Evolutionary conservation across 177 flowering plant genomes (phyloP).

Genomic region (Tripterygium wilfordii): DNA sequence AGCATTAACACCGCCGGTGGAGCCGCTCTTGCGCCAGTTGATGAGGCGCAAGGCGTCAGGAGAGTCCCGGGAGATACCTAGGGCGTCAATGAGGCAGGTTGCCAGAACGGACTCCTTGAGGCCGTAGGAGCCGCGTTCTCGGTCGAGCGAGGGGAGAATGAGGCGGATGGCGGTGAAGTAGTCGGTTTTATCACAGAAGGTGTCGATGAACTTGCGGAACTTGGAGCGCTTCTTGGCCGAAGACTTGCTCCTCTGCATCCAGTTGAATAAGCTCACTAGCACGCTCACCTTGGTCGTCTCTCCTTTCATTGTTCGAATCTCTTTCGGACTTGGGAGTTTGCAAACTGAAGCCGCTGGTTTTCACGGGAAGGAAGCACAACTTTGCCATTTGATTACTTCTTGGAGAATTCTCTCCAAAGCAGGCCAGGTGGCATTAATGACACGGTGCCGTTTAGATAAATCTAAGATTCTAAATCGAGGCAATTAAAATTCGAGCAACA

Average conservation of each 20-base stretch:
- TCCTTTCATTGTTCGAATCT: too few species aligned
- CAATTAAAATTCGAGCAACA: too few species aligned
- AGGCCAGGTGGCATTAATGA: too few species aligned
- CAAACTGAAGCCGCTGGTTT: too few species aligned
- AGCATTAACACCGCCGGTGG: conserved; percentile 63
- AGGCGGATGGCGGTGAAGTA: conserved; percentile 76
- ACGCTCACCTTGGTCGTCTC: conserved; percentile 75
- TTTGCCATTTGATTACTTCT: too few species aligned
- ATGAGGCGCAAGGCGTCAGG: conserved; percentile 72
- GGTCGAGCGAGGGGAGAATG: conserved; percentile 77
- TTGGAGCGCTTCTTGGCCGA: conserved; percentile 70
- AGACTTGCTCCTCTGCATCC: conserved; percentile 63
- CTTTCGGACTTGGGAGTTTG: too few species aligned
- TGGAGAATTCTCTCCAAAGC: too few species aligned
- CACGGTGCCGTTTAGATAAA: too few species aligned
- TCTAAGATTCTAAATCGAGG: too few species aligned
- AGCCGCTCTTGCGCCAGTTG: conserved; percentile 95
- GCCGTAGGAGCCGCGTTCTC: conserved; percentile 88
- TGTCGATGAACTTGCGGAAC: conserved; percentile 83
- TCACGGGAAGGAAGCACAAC: too few species aligned
- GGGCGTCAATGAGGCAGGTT: conserved; percentile 75
- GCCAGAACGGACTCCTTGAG: conserved; percentile 86
- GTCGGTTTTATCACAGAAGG: conserved; percentile 49
- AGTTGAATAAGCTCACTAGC: conserved; percentile 64
- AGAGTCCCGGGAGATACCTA: conserved; percentile 80